A percentile compares a stretch with the other conserved stretches of the same genome.
Conservation (phyloP, 176 grass and related monocot species). For the Saccharum officinarum region DNA sequence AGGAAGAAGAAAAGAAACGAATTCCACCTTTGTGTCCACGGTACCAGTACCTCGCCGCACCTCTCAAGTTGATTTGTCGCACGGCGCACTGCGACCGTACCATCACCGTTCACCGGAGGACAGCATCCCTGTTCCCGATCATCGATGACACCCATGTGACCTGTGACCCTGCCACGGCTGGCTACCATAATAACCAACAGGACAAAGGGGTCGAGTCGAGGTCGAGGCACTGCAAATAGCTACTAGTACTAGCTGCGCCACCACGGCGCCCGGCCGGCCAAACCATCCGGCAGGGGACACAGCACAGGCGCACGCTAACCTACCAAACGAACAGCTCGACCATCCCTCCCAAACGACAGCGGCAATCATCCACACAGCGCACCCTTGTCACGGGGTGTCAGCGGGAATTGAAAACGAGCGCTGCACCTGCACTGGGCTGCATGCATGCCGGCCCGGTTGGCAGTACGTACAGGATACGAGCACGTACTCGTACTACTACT, state of each 20-base stretch:
- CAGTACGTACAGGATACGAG: conserved; percentile 21
- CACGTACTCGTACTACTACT: no score
- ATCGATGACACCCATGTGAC: conserved; percentile 11
- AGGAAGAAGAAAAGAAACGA: neutral
- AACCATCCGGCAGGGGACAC: neutral
- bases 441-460: neutral
- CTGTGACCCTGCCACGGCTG: neutral
- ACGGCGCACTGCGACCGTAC: neutral
- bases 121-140: neutral
- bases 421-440: neutral
- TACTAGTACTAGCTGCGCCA: neutral
- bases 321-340: neutral
- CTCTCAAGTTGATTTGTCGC: neutral
- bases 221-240: no score
- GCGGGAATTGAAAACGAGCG: conserved; percentile 13
- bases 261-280: neutral
- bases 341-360: conserved; percentile 1
- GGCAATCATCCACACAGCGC: conserved; percentile 17
- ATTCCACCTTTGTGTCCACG: neutral
- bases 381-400: neutral
- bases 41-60: neutral
- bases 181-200: neutral
- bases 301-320: neutral
- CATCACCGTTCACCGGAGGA: neutral
- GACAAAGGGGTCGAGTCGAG: no score